These are phyloP conservation scores for Erysimum cheiranthoides DNA, from an alignment of 345 rosid species.

Conservation along the genomic window DNA sequence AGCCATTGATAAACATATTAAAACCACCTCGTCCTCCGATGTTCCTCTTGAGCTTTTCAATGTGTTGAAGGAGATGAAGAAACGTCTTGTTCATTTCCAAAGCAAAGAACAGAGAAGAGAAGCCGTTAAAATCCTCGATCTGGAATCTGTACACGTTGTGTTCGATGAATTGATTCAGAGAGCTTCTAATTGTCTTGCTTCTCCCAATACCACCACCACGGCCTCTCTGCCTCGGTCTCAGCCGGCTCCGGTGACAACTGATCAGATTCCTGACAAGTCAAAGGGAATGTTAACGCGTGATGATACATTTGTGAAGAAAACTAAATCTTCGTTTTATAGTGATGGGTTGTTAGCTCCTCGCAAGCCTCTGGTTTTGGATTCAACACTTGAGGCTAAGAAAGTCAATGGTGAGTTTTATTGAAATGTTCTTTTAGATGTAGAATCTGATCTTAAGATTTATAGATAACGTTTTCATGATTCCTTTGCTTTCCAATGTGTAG, in stretches of 20 bases:
- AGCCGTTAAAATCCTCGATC: slow-evolving; percentile 74
- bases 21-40: slow-evolving; percentile 37
- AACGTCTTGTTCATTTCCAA: slow-evolving; percentile 55
- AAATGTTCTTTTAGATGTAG: background rate
- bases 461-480: background rate
- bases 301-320: slow-evolving; percentile 70
- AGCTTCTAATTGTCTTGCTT: slow-evolving; percentile 71
- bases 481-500: slow-evolving; percentile 1
- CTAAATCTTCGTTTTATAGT: slow-evolving; percentile 56
- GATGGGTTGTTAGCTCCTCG: slow-evolving; percentile 54
- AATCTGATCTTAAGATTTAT: slow-evolving; percentile 6
- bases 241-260: slow-evolving; percentile 24
- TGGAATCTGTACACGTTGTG: slow-evolving; percentile 65
- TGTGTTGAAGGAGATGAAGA: slow-evolving; percentile 78
- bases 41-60: slow-evolving; percentile 82
- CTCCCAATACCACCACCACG: slow-evolving; percentile 41
- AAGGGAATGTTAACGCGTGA: slow-evolving; percentile 63
- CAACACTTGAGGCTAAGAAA: slow-evolving; percentile 58
- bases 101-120: slow-evolving; percentile 80
- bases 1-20: slow-evolving; percentile 59
- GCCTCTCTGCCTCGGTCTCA: background rate
- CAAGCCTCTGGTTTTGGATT: slow-evolving; percentile 59
- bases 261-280: slow-evolving; percentile 45
- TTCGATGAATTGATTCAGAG: slow-evolving; percentile 87
- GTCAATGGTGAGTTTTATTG: slow-evolving; percentile 53